Evolutionary conservation across 768 basidiomycete genomes (phyloP), one percentile per base, ranked within the genome.

Genomic region (Gloeostereum incarnatum): DNA sequence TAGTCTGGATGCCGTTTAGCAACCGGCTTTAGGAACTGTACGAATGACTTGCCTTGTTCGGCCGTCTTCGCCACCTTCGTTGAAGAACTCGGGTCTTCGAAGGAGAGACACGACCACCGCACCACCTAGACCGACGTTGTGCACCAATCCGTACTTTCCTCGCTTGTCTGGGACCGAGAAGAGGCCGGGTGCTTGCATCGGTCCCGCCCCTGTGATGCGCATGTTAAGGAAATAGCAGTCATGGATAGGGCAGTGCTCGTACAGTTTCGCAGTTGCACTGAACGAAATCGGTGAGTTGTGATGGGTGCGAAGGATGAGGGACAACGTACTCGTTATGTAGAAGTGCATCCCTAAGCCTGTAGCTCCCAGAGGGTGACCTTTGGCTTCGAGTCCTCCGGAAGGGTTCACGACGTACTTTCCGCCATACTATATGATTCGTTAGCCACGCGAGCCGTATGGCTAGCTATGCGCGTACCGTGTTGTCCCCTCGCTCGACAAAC

Each of bases 311-410:
- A 42, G 18, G 26, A 19, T 42, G 38, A 16, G 24, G 17, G 13
- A 35, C 18, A 13, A 57, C 78, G 30, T 50, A 82, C 82, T 86
- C 49, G 78, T 73, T 44, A 88, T 82, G 50, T 85, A 88, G 58
- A 87, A 87, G 53, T 89, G 85, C 86, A 88, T 88, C 19, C 81
- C 85, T 10, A 89, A 60, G 2, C 86, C 86, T 13, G 82, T 87
- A 1, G 86, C 84, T 26, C 86, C 85, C 14, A 89, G 68, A 2
- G 88, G 87, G 51, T 90, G 85, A 2, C 88, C 88, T 52, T 89
- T 91, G n/a, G 85, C 83, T 52, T 91, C 84, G 11, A 91, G 68
- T 0, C 88, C 88, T 18, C 88, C 88, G 36, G 80, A 84, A 0
- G 88, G 84, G 47, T 91, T 90, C 24, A 91, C 61, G 13, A 91